Conservation (phyloP, 352 stramenopile genomes). For the Phytophthora tentaculata region DNA sequence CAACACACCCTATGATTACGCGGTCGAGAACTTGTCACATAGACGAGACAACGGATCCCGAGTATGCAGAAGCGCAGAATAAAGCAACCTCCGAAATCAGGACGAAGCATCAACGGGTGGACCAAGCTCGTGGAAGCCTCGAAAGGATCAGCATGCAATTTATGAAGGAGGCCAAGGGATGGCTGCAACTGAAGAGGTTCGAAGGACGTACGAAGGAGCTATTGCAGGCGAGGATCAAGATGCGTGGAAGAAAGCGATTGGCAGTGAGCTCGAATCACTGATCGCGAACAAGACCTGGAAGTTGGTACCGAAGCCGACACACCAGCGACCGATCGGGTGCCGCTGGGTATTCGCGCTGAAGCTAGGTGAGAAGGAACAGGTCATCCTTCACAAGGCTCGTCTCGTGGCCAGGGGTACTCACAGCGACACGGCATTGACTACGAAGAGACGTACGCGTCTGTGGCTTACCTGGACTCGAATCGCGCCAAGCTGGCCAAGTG, state of each 20-base stretch:
- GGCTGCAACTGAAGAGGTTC: not conserved
- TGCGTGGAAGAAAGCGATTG: too few relatives aligned
- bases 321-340: not conserved
- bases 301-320: not conserved
- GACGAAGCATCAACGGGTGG: not conserved
- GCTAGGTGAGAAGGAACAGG: not conserved
- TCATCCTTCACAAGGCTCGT: not conserved
- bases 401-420: not conserved
- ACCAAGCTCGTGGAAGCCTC: not conserved
- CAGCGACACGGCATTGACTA: slow-evolving; percentile 5
- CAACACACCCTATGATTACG: not conserved
- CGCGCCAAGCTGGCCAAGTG: slow-evolving; percentile 1
- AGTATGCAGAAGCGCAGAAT: not conserved
- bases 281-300: not conserved
- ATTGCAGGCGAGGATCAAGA: too few relatives aligned
- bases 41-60: not conserved
- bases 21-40: not conserved
- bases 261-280: not conserved
- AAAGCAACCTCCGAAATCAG: not conserved
- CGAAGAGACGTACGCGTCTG: slow-evolving; percentile 14
- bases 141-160: not conserved
- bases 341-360: slow-evolving; percentile 8
- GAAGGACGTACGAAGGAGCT: not conserved
- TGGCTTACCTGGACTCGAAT: slow-evolving; percentile 9
- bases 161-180: not conserved